Evolutionary conservation across 441 rosid species (phyloP).

Genomic region (Eruca vesicaria): DNA sequence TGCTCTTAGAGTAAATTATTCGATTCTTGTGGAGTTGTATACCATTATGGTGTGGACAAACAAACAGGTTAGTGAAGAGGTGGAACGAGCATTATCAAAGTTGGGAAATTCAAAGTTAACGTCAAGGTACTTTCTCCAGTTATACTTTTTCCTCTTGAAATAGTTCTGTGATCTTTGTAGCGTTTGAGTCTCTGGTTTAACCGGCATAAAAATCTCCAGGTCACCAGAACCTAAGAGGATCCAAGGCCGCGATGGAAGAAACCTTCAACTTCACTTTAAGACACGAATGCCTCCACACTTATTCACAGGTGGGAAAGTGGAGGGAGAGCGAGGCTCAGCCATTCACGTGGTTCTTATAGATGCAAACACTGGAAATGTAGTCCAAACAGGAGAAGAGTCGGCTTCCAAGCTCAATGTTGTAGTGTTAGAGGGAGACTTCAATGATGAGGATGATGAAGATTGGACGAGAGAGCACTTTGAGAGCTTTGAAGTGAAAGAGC

Average conservation of each 20-base stretch:
- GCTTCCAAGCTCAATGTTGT: slow-evolving; percentile 73
- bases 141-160: neutral
- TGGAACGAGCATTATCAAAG: slow-evolving; percentile 91
- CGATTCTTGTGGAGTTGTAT: neutral
- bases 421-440: slow-evolving; percentile 95
- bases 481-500: slow-evolving; percentile 82
- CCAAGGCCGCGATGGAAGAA: slow-evolving; percentile 72
- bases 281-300: slow-evolving; percentile 94
- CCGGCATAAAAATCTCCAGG: slow-evolving; percentile 34
- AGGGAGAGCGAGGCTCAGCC: slow-evolving; percentile 93
- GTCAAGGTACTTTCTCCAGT: slow-evolving; percentile 53
- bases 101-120: slow-evolving; percentile 59
- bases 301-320: slow-evolving; percentile 97
- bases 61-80: slow-evolving; percentile 93
- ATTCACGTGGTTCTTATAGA: slow-evolving; percentile 85
- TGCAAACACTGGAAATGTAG: slow-evolving; percentile 53
- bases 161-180: neutral
- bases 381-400: slow-evolving; percentile 78
- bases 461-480: slow-evolving; percentile 89
- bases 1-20: neutral
- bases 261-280: slow-evolving; percentile 74
- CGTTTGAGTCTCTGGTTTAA: neutral
- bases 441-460: slow-evolving; percentile 67
- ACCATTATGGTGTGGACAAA: slow-evolving; percentile 10
- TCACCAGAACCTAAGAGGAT: slow-evolving; percentile 57